A percentile compares a stretch with the other conserved stretches of the same genome.
These are phyloP conservation scores for Penicillium sclerotigenum DNA, from an alignment of 2,329 filamentous ascomycete species.

Conservation along the genomic window DNA sequence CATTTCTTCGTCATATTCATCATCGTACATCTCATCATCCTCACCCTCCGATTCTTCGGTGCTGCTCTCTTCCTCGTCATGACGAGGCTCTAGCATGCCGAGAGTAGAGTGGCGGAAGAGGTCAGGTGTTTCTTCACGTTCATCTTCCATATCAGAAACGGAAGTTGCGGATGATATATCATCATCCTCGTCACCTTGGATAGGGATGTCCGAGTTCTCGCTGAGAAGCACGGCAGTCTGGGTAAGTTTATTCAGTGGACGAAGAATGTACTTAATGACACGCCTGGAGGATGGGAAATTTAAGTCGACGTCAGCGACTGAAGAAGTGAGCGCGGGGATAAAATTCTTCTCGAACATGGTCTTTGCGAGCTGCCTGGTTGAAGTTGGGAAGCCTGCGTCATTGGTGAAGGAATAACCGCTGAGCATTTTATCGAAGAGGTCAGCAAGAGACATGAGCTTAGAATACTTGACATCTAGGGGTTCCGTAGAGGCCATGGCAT, in stretches of 20 bases:
- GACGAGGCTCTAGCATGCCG: conserved; percentile 84
- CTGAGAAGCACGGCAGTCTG: conserved; percentile 84
- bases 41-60: conserved; percentile 67
- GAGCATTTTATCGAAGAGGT: conserved; percentile 90
- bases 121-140: conserved; percentile 92
- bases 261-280: conserved; percentile 92
- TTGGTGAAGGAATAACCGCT: conserved; percentile 68
- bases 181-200: conserved; percentile 71
- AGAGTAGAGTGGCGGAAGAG: conserved; percentile 94
- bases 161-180: conserved; percentile 86
- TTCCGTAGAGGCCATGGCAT: conserved; percentile 75
- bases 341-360: conserved; percentile 99
- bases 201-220: conserved; percentile 70
- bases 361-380: conserved; percentile 80
- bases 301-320: conserved; percentile 91
- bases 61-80: conserved; percentile 77
- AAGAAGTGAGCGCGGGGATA: conserved; percentile 79
- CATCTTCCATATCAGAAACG: conserved; percentile 80
- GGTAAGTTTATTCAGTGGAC: conserved; percentile 81
- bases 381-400: conserved; percentile 49
- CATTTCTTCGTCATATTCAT: conserved; percentile 85
- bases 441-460: conserved; percentile 79
- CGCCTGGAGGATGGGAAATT: conserved; percentile 91
- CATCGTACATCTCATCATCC: conserved; percentile 90
- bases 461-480: conserved; percentile 81